Evolutionary conservation across 495 filamentous ascomycete species (phyloP).

Genomic region (Venustampulla echinocandica): DNA sequence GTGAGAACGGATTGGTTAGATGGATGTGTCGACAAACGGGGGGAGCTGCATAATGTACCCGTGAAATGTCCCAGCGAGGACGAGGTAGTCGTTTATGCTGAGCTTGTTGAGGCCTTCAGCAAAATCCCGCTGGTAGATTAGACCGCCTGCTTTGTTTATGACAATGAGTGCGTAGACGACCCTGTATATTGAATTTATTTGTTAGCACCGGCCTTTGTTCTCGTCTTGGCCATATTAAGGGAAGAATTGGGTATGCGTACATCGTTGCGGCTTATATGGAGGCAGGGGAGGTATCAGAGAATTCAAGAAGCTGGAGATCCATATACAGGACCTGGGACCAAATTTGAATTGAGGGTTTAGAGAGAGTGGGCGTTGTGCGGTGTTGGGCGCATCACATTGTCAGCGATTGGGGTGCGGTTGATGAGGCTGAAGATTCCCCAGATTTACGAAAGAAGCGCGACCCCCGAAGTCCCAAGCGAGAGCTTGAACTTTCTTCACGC

Average conservation of each 20-base stretch:
- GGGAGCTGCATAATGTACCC: slow-evolving; percentile 48
- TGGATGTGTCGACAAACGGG: slow-evolving; percentile 1
- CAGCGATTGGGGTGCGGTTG: no score
- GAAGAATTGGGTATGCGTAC: slow-evolving; percentile 1
- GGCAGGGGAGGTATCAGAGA: neutral
- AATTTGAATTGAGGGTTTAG: neutral
- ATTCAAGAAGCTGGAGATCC: neutral
- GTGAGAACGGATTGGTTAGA: slow-evolving; percentile 1
- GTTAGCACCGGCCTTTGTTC: neutral
- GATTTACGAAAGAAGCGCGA: no score
- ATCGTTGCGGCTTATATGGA: slow-evolving; percentile 1
- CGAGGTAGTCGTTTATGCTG: slow-evolving; percentile 87
- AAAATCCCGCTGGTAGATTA: slow-evolving; percentile 93
- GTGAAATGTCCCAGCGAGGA: slow-evolving; percentile 97
- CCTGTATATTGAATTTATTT: slow-evolving; percentile 38
- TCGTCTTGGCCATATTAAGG: no score
- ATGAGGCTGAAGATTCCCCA: no score
- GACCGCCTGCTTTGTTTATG: slow-evolving; percentile 95
- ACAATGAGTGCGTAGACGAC: slow-evolving; percentile 88
- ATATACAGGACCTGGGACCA: neutral
- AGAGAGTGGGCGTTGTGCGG: no score
- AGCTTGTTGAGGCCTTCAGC: slow-evolving; percentile 73
- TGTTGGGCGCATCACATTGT: neutral
- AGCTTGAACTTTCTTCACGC: no score
- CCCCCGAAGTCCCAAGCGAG: no score